These are phyloP conservation scores for Mycena leptocephala DNA, from an alignment of 768 basidiomycete genomes.

Conservation along the genomic window DNA sequence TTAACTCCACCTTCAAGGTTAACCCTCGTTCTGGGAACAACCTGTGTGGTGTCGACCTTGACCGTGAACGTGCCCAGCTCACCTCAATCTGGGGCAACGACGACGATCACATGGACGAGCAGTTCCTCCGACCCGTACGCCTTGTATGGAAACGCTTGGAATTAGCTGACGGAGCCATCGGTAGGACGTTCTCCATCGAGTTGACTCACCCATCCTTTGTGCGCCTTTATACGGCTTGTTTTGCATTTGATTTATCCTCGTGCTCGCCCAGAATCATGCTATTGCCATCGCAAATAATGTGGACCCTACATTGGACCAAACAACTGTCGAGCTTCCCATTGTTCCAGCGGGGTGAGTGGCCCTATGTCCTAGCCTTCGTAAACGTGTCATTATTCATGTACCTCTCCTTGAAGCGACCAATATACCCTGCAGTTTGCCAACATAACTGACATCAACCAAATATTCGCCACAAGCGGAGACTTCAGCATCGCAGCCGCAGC, in stretches of 20 bases:
- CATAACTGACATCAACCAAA: constrained; percentile 27
- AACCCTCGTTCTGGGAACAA: too few relatives aligned
- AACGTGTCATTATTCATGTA: neutral
- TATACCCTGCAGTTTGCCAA: constrained; percentile 21
- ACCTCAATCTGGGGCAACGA: too few relatives aligned
- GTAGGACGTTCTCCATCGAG: constrained; percentile 21
- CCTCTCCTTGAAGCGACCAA: too few relatives aligned
- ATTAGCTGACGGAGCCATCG: neutral
- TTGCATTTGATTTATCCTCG: too few relatives aligned
- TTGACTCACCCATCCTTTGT: constrained; percentile 12
- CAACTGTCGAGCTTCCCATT: constrained; percentile 8
- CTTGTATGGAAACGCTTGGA: neutral
- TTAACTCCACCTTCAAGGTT: too few relatives aligned
- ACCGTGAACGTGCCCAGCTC: too few relatives aligned
- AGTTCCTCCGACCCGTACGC: constrained; percentile 20
- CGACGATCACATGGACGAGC: too few relatives aligned
- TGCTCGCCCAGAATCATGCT: neutral
- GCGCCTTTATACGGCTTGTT: neutral
- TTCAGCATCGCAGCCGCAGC: too few relatives aligned
- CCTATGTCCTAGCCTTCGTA: neutral
- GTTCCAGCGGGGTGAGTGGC: constrained; percentile 1
- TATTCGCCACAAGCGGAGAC: neutral
- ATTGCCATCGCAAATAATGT: constrained; percentile 26
- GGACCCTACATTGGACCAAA: too few relatives aligned
- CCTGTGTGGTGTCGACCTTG: too few relatives aligned